Base-by-base conservation (phyloP, 2,329 filamentous ascomycete genomes). In the Alternaria tenuissima region DNA sequence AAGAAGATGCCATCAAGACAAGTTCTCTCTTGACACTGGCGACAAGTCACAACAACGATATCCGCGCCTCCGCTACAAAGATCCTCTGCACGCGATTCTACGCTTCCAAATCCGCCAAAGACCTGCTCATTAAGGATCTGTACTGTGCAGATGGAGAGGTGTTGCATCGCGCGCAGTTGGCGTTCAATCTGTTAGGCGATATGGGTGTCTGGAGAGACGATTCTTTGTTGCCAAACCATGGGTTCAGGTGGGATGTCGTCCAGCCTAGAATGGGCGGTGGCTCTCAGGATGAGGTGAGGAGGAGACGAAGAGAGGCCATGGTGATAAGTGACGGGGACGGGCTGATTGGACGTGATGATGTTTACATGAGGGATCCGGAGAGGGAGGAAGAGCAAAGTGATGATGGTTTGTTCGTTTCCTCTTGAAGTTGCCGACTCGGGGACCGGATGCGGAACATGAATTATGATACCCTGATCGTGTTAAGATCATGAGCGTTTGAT, bases 311-410 rank as follows among this genome's bases (percentile, higher is more conserved):
- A 66, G 93, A 97, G 80, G 93, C 93, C 5, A 94, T 97, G 87
- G 93, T 97, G 20, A 82, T 97, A 57, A 94, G 93, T 71, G 93
- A 96, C 71, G 91, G 92, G n/a, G 92, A 87, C 22, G 85, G 89
- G 32, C 90, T 91, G 1, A 77, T 96, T 44, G 88, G 86, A 4
- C 86, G 88, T 64, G 87, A 88, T 44, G 91, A 96, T 74, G 96
- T 97, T 36, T 92, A 94, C 54, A 89, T 95, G 76, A 58, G 76
- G 36, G 68, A 73, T 57, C 65, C 61, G 3, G 62, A 58, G 36
- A 66, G 69, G 1, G 14, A 41, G 55, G 48, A 64, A 65, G 58
- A 62, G 30, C 46, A 64, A 28, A 52, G 54, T 5, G 57, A 51
- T 2, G 39, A 16, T 1, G 46, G 49, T 4, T 51, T 39, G 4